A percentile compares a stretch with the other conserved stretches of the same genome.
phyloP scores from a whole-genome alignment of 495 filamentous ascomycete genomes.

The Hypoxylon fragiforme region DNA sequence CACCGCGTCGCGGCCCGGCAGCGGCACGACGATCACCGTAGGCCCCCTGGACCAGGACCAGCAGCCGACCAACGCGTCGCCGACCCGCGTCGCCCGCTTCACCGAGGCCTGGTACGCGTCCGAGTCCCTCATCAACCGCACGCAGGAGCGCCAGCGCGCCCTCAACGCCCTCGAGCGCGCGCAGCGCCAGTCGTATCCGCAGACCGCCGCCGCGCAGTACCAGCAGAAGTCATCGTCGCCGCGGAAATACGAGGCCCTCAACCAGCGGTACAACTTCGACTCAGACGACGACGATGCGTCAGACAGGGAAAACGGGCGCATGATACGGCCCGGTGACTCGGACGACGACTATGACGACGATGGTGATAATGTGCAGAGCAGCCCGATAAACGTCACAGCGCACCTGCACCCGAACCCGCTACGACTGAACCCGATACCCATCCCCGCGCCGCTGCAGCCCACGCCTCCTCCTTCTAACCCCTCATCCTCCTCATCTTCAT shows the following conservation, averaged over 20 bases:
- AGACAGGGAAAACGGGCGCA: constrained; percentile 43
- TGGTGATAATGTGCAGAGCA: constrained; percentile 26
- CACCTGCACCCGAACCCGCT: constrained; percentile 50
- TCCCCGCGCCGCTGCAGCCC: neutral
- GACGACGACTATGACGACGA: constrained; percentile 28
- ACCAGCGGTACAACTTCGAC: constrained; percentile 52
- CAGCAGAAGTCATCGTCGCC: no score
- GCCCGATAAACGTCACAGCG: constrained; percentile 26
- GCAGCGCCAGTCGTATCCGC: constrained; percentile 46
- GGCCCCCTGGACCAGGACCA: constrained; percentile 30
- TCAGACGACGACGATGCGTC: constrained; percentile 29
- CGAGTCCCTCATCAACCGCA: constrained; percentile 57
- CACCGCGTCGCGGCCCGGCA: constrained; percentile 37
- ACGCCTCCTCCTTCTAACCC: neutral
- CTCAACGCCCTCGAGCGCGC: constrained; percentile 44
- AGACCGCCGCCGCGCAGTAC: no score
- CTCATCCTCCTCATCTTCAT: neutral
- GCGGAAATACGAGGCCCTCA: constrained; percentile 52
- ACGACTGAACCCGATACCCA: constrained; percentile 44
- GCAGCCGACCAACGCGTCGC: constrained; percentile 47
- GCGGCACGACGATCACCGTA: constrained; percentile 33
- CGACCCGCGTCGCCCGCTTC: constrained; percentile 62
- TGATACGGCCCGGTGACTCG: no score
- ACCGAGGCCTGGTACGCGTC: constrained; percentile 62
- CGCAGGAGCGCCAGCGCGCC: constrained; percentile 47